Conservation (phyloP, 352 stramenopile species). For the Plasmopara muralis region DNA sequence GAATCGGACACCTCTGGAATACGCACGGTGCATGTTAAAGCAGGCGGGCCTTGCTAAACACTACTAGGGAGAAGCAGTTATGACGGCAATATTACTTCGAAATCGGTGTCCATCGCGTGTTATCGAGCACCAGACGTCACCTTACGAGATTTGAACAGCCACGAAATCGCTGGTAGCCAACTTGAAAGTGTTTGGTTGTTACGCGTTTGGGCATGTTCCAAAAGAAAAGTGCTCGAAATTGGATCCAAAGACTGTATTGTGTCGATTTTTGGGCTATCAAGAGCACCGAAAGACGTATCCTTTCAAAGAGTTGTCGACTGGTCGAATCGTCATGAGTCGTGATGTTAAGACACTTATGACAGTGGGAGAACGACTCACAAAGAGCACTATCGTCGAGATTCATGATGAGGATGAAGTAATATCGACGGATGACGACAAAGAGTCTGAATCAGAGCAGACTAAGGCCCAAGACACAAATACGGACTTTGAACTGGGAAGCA, state of each 20-base stretch:
- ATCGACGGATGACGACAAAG: background rate
- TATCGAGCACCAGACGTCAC: background rate
- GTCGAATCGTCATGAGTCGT: background rate
- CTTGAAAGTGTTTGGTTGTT: background rate
- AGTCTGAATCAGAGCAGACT: background rate
- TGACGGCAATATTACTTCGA: background rate
- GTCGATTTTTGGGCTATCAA: background rate
- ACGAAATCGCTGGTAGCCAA: background rate
- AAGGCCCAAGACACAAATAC: background rate
- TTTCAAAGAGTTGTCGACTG: background rate
- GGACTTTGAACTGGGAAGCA: background rate
- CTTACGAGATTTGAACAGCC: background rate
- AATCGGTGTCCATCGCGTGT: background rate
- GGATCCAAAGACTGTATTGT: background rate
- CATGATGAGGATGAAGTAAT: background rate
- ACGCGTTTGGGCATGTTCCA: background rate
- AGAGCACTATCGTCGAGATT: background rate
- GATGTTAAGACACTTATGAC: background rate
- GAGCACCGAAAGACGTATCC: background rate
- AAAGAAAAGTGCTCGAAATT: background rate
- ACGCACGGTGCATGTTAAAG: background rate
- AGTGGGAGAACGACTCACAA: background rate
- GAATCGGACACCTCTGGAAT: background rate
- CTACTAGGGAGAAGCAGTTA: background rate
- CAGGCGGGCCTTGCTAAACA: background rate